These are phyloP conservation scores for Coleophoma crateriformis DNA, from an alignment of 2,329 filamentous ascomycete species.

Conservation along the genomic window DNA sequence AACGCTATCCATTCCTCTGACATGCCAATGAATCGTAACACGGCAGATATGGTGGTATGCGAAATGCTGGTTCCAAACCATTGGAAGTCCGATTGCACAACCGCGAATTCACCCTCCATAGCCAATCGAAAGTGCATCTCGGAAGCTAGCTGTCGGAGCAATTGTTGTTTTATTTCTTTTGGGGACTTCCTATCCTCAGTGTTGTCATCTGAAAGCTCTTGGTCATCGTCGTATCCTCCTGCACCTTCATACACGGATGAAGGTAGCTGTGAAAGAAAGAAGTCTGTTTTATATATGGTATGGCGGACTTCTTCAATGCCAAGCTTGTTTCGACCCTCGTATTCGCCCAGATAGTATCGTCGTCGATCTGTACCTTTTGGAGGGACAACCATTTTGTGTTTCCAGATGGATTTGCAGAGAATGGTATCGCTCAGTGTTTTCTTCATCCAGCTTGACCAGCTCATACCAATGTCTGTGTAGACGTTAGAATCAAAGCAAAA, in stretches of 20 bases:
- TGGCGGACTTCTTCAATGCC: slow-evolving; percentile 11
- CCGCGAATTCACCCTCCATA: slow-evolving; percentile 41
- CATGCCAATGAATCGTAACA: slow-evolving; percentile 54
- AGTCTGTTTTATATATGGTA: slow-evolving; percentile 33
- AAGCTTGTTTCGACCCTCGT: not conserved
- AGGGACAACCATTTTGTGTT: slow-evolving; percentile 1
- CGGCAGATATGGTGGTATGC: slow-evolving; percentile 49
- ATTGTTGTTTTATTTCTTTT: slow-evolving; percentile 45
- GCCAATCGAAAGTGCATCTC: slow-evolving; percentile 45
- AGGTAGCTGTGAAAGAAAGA: slow-evolving; percentile 51
- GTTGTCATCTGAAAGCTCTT: slow-evolving; percentile 17
- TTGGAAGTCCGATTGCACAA: slow-evolving; percentile 50
- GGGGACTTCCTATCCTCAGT: slow-evolving; percentile 30
- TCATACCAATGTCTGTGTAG: slow-evolving; percentile 34
- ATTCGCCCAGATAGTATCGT: slow-evolving; percentile 3
- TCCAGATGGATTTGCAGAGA: slow-evolving; percentile 2
- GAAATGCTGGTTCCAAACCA: slow-evolving; percentile 51
- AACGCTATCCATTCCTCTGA: slow-evolving; percentile 49
- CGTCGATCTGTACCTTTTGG: slow-evolving; percentile 1
- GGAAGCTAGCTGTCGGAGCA: slow-evolving; percentile 48
- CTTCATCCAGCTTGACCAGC: slow-evolving; percentile 40
- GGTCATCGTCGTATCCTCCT: slow-evolving; percentile 32
- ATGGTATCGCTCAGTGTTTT: slow-evolving; percentile 22
- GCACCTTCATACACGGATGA: slow-evolving; percentile 27
- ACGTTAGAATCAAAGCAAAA: not conserved